These are phyloP conservation scores for Aureobasidium sp. DNA, from an alignment of 2,329 filamentous ascomycete species.

Conservation along the genomic window DNA sequence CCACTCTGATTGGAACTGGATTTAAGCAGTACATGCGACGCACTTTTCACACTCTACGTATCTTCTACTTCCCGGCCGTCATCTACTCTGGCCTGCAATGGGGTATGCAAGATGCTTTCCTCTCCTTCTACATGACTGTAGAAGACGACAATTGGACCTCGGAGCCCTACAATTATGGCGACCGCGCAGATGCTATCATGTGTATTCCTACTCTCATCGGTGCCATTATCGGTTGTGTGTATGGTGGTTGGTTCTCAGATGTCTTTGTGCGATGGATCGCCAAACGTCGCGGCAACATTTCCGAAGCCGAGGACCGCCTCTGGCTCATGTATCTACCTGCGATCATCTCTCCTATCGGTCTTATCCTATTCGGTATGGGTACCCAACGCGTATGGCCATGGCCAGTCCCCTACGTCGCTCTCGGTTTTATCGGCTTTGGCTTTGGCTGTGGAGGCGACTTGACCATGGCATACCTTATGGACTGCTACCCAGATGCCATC, in stretches of 20 bases:
- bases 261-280: constrained; percentile 63
- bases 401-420: constrained; percentile 60
- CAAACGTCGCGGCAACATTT: constrained; percentile 58
- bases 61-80: constrained; percentile 65
- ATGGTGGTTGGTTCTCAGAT: constrained; percentile 65
- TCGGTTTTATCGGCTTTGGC: constrained; percentile 66
- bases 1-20: constrained; percentile 59
- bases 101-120: constrained; percentile 67
- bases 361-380: constrained; percentile 61
- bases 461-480: constrained; percentile 57
- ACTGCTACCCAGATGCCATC: constrained; percentile 64
- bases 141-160: constrained; percentile 63
- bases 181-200: constrained; percentile 63
- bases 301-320: constrained; percentile 62
- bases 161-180: constrained; percentile 61
- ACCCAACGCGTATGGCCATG: constrained; percentile 58
- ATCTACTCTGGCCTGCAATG: constrained; percentile 65
- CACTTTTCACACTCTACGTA: constrained; percentile 61
- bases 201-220: constrained; percentile 63
- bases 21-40: constrained; percentile 61
- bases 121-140: constrained; percentile 66
- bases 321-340: constrained; percentile 59
- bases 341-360: constrained; percentile 55
- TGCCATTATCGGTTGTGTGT: constrained; percentile 61
- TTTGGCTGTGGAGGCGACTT: constrained; percentile 66